Evolutionary conservation across 2,329 filamentous ascomycete genomes (phyloP).

Genomic region (Cladosporium sp.): DNA sequence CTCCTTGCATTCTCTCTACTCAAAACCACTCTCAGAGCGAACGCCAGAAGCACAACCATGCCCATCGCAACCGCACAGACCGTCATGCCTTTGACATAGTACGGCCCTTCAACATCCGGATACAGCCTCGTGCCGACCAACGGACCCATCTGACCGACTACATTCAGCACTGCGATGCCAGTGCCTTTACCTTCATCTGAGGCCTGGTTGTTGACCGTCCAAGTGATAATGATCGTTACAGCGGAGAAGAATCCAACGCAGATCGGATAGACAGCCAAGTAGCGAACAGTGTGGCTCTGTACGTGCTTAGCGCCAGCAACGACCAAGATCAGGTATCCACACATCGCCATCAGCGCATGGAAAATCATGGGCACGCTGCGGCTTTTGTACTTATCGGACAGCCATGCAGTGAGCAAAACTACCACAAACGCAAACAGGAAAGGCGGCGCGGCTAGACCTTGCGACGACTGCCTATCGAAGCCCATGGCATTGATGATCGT

Average conservation of each 20-base stretch:
- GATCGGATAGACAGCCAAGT: slow-evolving; percentile 74
- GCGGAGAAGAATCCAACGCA: slow-evolving; percentile 77
- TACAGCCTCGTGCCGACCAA: slow-evolving; percentile 54
- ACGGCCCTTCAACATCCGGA: slow-evolving; percentile 47
- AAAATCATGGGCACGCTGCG: slow-evolving; percentile 64
- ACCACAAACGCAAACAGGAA: slow-evolving; percentile 70
- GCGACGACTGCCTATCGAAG: slow-evolving; percentile 61
- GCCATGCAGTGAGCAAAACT: slow-evolving; percentile 67
- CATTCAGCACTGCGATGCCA: slow-evolving; percentile 74
- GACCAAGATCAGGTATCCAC: slow-evolving; percentile 44
- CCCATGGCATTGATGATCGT: slow-evolving; percentile 61
- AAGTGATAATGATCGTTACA: slow-evolving; percentile 79
- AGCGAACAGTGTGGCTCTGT: slow-evolving; percentile 47
- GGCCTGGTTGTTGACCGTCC: slow-evolving; percentile 82
- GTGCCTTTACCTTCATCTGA: slow-evolving; percentile 65
- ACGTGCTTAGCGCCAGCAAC: slow-evolving; percentile 36
- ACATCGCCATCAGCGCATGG: slow-evolving; percentile 63
- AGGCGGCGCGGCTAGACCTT: slow-evolving; percentile 76
- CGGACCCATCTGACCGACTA: slow-evolving; percentile 77
- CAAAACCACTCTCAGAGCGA: slow-evolving; percentile 40
- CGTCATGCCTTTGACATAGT: slow-evolving; percentile 47
- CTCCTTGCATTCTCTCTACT: slow-evolving; percentile 31
- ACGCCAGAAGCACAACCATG: slow-evolving; percentile 41
- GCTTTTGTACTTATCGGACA: slow-evolving; percentile 63
- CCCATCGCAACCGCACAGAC: slow-evolving; percentile 50